Percentiles rank a stretch among this genome's conserved stretches.
phyloP scores from a whole-genome alignment of 2,329 filamentous ascomycete species.

The Diplodia corticola region DNA sequence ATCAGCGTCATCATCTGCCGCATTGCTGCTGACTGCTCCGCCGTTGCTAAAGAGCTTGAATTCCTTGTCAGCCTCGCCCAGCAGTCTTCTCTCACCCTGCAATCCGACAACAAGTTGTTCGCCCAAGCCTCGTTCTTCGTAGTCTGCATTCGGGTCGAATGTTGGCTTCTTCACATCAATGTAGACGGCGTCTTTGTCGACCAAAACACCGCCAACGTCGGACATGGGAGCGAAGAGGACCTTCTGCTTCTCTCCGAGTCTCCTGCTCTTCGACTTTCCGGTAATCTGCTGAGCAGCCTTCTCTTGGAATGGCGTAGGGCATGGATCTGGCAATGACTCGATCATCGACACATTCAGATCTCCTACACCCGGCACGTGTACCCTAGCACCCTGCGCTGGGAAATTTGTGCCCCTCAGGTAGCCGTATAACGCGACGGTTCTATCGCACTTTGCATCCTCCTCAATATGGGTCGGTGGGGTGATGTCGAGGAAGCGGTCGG shows the following conservation, averaged over 20 bases:
- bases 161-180: conserved; percentile 71
- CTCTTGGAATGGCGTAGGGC: conserved; percentile 88
- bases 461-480: conserved; percentile 92
- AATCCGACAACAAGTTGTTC: conserved; percentile 92
- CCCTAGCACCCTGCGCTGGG: conserved; percentile 75
- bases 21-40: conserved; percentile 61
- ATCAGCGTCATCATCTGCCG: conserved; percentile 54
- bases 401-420: conserved; percentile 96
- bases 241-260: conserved; percentile 95
- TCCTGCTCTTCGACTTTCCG: conserved; percentile 76
- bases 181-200: conserved; percentile 96
- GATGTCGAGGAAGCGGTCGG: conserved; percentile 92
- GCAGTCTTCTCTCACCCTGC: conserved; percentile 76
- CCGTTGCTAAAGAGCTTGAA: conserved; percentile 84
- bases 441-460: conserved; percentile 83
- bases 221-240: conserved; percentile 97
- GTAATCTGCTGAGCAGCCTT: conserved; percentile 80
- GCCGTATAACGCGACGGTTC: conserved; percentile 86
- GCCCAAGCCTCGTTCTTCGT: conserved; percentile 78
- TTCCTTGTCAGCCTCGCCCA: conserved; percentile 80
- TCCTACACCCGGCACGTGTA: conserved; percentile 90
- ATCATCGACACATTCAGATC: conserved; percentile 82
- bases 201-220: conserved; percentile 90
- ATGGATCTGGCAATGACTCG: conserved; percentile 88
- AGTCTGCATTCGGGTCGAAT: conserved; percentile 65